These are phyloP conservation scores for Huntiella bhutanensis DNA, from an alignment of 2,329 filamentous ascomycete species.

Conservation along the genomic window DNA sequence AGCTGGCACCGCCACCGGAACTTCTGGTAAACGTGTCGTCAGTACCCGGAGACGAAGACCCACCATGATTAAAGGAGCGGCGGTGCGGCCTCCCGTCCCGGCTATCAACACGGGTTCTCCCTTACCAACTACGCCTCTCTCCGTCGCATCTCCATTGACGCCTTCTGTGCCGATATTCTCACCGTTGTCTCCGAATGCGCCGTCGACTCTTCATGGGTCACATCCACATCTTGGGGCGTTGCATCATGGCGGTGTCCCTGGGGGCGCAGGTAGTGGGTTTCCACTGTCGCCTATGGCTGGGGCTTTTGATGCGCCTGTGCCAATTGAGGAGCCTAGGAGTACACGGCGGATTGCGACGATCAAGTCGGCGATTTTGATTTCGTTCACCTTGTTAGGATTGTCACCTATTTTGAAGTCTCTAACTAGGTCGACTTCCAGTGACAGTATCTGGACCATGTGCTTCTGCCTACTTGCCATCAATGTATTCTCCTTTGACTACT, in stretches of 20 bases:
- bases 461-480: slow-evolving; percentile 88
- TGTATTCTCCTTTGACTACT: slow-evolving; percentile 96
- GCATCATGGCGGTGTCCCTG: slow-evolving; percentile 7
- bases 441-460: slow-evolving; percentile 95
- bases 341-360: slow-evolving; percentile 52
- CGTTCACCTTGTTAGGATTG: slow-evolving; percentile 75
- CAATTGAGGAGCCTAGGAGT: slow-evolving; percentile 22
- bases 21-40: slow-evolving; percentile 8
- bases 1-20: not conserved
- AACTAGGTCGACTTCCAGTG: slow-evolving; percentile 77
- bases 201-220: slow-evolving; percentile 7
- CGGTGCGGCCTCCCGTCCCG: slow-evolving; percentile 8
- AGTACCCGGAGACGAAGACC: slow-evolving; percentile 8
- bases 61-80: slow-evolving; percentile 12
- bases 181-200: slow-evolving; percentile 5
- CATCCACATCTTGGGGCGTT: no score
- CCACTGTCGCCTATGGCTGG: slow-evolving; percentile 13
- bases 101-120: slow-evolving; percentile 23
- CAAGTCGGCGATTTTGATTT: slow-evolving; percentile 85
- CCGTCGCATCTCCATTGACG: slow-evolving; percentile 23
- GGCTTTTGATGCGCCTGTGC: slow-evolving; percentile 15
- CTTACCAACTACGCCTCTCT: not conserved
- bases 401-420: slow-evolving; percentile 92
- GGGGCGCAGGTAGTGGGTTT: slow-evolving; percentile 12
- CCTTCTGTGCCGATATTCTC: slow-evolving; percentile 20